Conservation (phyloP, 345 rosid genomes). For the Euclidium syriacum region DNA sequence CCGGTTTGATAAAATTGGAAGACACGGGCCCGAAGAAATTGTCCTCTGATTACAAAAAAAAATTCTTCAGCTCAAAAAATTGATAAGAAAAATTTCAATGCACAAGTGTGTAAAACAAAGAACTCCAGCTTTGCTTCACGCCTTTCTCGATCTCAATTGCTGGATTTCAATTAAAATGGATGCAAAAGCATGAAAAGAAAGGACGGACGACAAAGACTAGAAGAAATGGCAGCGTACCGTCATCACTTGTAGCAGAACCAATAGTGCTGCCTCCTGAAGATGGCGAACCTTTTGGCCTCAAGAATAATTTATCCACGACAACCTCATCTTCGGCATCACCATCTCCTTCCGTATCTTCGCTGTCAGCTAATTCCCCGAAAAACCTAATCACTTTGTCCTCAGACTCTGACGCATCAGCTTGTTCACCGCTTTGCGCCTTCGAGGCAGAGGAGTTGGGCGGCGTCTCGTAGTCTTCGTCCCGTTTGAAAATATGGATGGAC, state of each 20-base stretch:
- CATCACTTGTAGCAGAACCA: slow-evolving; percentile 71
- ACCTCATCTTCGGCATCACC: slow-evolving; percentile 29
- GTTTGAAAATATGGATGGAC: slow-evolving; percentile 80
- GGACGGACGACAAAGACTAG: not conserved
- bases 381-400: slow-evolving; percentile 40
- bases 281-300: slow-evolving; percentile 58
- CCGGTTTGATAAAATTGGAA: slow-evolving; percentile 66
- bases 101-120: not conserved
- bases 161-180: not conserved
- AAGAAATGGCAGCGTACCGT: slow-evolving; percentile 41
- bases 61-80: slow-evolving; percentile 6
- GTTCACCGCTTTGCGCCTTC: slow-evolving; percentile 21
- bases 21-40: slow-evolving; percentile 89
- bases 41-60: slow-evolving; percentile 41
- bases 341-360: slow-evolving; percentile 47
- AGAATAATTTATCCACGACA: slow-evolving; percentile 41
- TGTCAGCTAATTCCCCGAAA: slow-evolving; percentile 54
- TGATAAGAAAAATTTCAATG: not conserved
- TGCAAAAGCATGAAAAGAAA: not conserved
- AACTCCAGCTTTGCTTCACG: not conserved
- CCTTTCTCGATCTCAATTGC: not conserved
- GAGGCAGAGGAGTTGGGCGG: slow-evolving; percentile 41
- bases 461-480: slow-evolving; percentile 86
- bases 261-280: slow-evolving; percentile 70
- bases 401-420: slow-evolving; percentile 20